Conservation (phyloP, 106 monocot species). For the Allium cepa region DNA sequence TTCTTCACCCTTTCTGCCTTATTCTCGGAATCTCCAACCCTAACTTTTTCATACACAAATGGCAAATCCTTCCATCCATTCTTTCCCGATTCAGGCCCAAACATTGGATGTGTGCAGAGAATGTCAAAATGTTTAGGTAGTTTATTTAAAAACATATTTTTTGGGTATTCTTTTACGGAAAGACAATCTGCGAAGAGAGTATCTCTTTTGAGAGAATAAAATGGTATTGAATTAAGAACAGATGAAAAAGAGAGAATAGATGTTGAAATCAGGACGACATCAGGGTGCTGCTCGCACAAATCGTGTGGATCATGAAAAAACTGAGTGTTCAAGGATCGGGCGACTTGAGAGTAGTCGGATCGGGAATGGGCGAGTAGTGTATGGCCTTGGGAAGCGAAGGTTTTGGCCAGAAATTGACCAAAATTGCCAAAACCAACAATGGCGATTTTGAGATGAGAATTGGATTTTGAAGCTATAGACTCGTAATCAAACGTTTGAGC, state of each 20-base stretch:
- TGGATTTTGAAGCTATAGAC: slow-evolving; percentile 10
- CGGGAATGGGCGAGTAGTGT: slow-evolving; percentile 59
- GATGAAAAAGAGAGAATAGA: slow-evolving; percentile 35
- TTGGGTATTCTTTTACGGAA: slow-evolving; percentile 32
- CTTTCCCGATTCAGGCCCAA: slow-evolving; percentile 61
- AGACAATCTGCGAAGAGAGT: not conserved
- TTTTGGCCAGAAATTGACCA: slow-evolving; percentile 55
- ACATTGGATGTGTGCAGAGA: slow-evolving; percentile 80
- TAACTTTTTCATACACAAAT: slow-evolving; percentile 54
- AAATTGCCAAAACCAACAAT: slow-evolving; percentile 75
- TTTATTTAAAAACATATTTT: slow-evolving; percentile 24
- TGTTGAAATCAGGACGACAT: slow-evolving; percentile 28
- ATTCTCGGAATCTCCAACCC: slow-evolving; percentile 18
- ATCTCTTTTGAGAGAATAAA: slow-evolving; percentile 24
- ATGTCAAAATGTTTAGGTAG: slow-evolving; percentile 55
- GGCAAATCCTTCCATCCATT: slow-evolving; percentile 56
- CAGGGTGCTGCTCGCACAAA: slow-evolving; percentile 75
- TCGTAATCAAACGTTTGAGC: slow-evolving; percentile 52
- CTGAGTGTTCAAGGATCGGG: slow-evolving; percentile 4
- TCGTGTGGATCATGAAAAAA: slow-evolving; percentile 58
- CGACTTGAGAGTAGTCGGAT: slow-evolving; percentile 14
- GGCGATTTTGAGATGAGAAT: slow-evolving; percentile 49
- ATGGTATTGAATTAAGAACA: slow-evolving; percentile 35
- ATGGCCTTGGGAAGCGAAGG: slow-evolving; percentile 48
- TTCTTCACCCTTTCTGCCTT: slow-evolving; percentile 17